phyloP scores from a whole-genome alignment of 768 basidiomycete genomes.

The Lyophyllum atratum region DNA sequence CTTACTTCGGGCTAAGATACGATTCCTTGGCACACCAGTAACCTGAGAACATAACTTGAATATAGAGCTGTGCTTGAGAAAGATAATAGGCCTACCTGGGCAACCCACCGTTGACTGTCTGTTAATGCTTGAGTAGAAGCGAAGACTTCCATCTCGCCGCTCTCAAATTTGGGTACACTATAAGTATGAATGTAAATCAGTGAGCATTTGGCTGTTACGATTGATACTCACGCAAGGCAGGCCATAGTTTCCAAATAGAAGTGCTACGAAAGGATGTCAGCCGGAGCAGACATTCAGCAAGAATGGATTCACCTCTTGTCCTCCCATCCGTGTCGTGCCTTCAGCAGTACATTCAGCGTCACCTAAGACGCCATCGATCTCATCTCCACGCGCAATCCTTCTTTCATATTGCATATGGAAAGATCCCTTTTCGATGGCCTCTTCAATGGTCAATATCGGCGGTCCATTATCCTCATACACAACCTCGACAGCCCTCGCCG shows the following conservation, averaged over 20 bases:
- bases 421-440: constrained; percentile 12
- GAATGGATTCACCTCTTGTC: constrained; percentile 12
- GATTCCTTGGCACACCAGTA: constrained; percentile 17
- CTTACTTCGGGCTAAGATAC: constrained; percentile 12
- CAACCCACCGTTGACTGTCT: constrained; percentile 16
- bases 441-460: constrained; percentile 16
- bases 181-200: neutral
- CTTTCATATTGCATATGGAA: constrained; percentile 14
- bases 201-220: neutral
- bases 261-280: constrained; percentile 3
- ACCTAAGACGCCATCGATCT: constrained; percentile 7
- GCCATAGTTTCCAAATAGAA: constrained; percentile 20
- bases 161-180: constrained; percentile 16
- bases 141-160: constrained; percentile 19
- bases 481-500: constrained; percentile 10
- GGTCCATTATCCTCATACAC: constrained; percentile 12
- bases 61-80: neutral
- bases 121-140: constrained; percentile 14
- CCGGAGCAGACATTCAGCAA: neutral
- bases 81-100: constrained; percentile 9
- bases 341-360: constrained; percentile 8
- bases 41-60: constrained; percentile 1
- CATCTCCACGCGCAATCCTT: constrained; percentile 12
- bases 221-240: constrained; percentile 10
- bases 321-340: constrained; percentile 16